Evolutionary conservation across 2,329 filamentous ascomycete genomes (phyloP).

Genomic region (Alternaria consortialis): DNA sequence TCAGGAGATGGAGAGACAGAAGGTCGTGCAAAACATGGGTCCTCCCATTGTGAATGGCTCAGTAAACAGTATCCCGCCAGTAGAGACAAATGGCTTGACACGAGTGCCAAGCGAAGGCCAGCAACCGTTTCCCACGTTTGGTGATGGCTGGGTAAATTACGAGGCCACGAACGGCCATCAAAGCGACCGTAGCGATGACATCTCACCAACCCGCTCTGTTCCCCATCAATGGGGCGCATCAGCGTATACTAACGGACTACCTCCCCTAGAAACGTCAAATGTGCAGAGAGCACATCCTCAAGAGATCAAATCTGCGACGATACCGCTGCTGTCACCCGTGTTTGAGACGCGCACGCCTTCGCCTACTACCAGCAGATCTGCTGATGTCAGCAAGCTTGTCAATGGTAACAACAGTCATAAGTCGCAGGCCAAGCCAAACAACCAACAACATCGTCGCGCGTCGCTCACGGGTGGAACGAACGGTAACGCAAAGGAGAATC

Average conservation of each 20-base stretch:
- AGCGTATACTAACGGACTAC: constrained; percentile 42
- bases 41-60: constrained; percentile 41
- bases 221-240: constrained; percentile 43
- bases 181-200: constrained; percentile 33
- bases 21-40: constrained; percentile 31
- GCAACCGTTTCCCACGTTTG: constrained; percentile 37
- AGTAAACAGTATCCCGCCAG: constrained; percentile 22
- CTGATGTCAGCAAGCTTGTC: constrained; percentile 36
- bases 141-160: constrained; percentile 42
- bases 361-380: constrained; percentile 64
- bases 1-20: constrained; percentile 47
- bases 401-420: constrained; percentile 44
- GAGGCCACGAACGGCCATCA: constrained; percentile 35
- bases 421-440: constrained; percentile 38
- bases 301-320: constrained; percentile 51
- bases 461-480: constrained; percentile 36
- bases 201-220: constrained; percentile 42
- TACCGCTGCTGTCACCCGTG: constrained; percentile 72
- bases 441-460: constrained; percentile 39
- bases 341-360: constrained; percentile 78
- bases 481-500: constrained; percentile 34
- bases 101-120: constrained; percentile 36
- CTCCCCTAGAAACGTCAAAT: constrained; percentile 53
- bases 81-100: constrained; percentile 33
- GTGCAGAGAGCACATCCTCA: constrained; percentile 54